These are phyloP conservation scores for Trichosporon sp. DNA, from an alignment of 1,284 basidiomycete species.

Conservation along the genomic window DNA sequence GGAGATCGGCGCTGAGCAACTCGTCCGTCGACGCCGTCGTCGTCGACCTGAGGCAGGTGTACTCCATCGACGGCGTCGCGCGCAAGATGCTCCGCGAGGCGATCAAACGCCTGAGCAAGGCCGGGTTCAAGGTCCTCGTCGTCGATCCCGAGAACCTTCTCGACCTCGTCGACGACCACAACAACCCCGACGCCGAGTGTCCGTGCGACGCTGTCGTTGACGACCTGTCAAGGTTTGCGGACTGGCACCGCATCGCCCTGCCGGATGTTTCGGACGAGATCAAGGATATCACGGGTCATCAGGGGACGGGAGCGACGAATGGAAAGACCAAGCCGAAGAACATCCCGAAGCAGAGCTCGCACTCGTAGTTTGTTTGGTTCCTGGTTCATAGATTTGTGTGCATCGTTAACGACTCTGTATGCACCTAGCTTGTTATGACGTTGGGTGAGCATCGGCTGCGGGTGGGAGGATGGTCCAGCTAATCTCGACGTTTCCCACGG, in stretches of 20 bases:
- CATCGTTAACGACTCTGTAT: background rate
- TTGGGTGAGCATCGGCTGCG: too few species aligned
- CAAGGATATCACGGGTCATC: background rate
- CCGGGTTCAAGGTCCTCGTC: constrained; percentile 20
- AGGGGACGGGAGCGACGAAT: background rate
- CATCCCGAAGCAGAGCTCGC: background rate
- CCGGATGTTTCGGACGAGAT: constrained; percentile 5
- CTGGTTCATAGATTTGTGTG: background rate
- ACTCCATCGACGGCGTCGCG: constrained; percentile 26
- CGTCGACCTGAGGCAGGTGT: constrained; percentile 29
- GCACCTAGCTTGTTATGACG: background rate
- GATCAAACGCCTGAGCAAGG: constrained; percentile 22
- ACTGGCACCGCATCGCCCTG: constrained; percentile 21
- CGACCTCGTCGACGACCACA: constrained; percentile 19
- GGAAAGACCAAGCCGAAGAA: background rate
- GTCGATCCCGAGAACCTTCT: constrained; percentile 30
- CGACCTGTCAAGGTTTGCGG: constrained; percentile 23
- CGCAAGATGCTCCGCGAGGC: constrained; percentile 30
- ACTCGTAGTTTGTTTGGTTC: background rate
- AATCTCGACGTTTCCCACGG: too few species aligned
- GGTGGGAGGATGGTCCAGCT: too few species aligned
- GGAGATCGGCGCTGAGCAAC: constrained; percentile 11
- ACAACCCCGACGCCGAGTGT: constrained; percentile 6
- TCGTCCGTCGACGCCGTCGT: constrained; percentile 23
- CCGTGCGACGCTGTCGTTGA: constrained; percentile 19